These are phyloP conservation scores for Physaria fendleri DNA, from an alignment of 345 rosid genomes.

Conservation along the genomic window DNA sequence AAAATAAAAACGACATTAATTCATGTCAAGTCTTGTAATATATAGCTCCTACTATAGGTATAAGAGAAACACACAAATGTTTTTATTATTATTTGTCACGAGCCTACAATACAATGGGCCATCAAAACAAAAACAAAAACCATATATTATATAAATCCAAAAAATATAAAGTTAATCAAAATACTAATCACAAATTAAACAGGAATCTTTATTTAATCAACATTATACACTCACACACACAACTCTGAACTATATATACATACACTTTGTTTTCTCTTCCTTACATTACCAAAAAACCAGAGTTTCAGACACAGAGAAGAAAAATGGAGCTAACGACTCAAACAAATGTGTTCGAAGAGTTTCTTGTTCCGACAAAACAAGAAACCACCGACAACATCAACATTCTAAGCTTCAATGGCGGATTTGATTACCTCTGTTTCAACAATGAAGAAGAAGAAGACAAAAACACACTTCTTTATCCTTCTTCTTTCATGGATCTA, in stretches of 20 bases:
- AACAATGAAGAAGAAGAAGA: slow-evolving; percentile 32
- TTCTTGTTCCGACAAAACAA: slow-evolving; percentile 54
- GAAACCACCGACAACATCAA: slow-evolving; percentile 24
- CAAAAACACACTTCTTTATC: slow-evolving; percentile 17
- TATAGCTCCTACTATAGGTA: slow-evolving; percentile 11
- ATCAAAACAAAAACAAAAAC: slow-evolving; percentile 6
- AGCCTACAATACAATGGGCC: slow-evolving; percentile 13
- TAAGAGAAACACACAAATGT: slow-evolving; percentile 11
- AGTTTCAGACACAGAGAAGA: background rate
- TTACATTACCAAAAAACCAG: background rate
- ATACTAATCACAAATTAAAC: slow-evolving; percentile 1
- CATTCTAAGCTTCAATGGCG: slow-evolving; percentile 19
- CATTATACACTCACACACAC: background rate
- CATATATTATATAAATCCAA: background rate
- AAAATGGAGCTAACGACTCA: slow-evolving; percentile 61
- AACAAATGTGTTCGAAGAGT: slow-evolving; percentile 65
- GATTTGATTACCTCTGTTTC: slow-evolving; percentile 37
- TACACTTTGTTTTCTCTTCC: slow-evolving; percentile 16
- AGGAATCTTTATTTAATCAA: slow-evolving; percentile 5
- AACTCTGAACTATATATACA: slow-evolving; percentile 25
- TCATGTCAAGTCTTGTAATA: slow-evolving; percentile 23
- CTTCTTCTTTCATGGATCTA: slow-evolving; percentile 33
- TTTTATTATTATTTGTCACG: slow-evolving; percentile 28
- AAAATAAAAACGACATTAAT: background rate
- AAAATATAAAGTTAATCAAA: background rate